These are phyloP conservation scores for Pinus taeda DNA, from an alignment of 75 land plant genomes.

Conservation along the genomic window DNA sequence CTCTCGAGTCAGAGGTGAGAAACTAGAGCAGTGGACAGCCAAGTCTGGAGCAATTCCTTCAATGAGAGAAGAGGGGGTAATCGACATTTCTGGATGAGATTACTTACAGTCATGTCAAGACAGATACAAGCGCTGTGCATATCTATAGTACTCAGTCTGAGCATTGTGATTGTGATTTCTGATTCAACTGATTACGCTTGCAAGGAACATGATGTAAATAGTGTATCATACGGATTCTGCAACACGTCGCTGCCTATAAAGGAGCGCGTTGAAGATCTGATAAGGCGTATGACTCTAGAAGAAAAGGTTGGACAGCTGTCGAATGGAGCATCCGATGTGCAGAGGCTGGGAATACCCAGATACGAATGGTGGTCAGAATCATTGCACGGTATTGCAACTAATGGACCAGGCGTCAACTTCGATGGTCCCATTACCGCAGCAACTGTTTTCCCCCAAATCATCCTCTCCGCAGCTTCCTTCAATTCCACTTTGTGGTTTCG, in stretches of 20 bases:
- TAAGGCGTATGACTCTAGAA: constrained; percentile 62
- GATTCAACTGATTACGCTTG: constrained; percentile 39
- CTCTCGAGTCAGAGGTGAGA: no score
- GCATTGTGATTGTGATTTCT: no score
- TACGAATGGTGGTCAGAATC: constrained; percentile 97
- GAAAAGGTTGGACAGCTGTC: constrained; percentile 79
- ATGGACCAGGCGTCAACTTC: constrained; percentile 53
- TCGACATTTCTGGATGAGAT: no score
- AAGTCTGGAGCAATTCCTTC: no score
- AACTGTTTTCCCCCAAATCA: constrained; percentile 90
- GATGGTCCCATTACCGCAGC: constrained; percentile 50
- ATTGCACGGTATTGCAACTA: constrained; percentile 64
- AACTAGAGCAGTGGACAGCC: no score
- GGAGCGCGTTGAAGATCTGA: constrained; percentile 51
- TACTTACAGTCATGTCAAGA: no score
- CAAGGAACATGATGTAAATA: constrained; percentile 31
- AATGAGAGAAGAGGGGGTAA: no score
- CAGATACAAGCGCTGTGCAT: no score
- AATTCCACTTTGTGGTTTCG: constrained; percentile 63
- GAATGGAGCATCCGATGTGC: constrained; percentile 54
- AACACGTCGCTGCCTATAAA: constrained; percentile 33
- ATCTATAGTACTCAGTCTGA: no score
- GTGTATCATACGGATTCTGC: constrained; percentile 55
- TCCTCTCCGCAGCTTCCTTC: constrained; percentile 88
- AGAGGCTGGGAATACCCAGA: constrained; percentile 71